Evolutionary conservation across 2,329 filamentous ascomycete species (phyloP).

Genomic region (Karstenula rhodostoma): DNA sequence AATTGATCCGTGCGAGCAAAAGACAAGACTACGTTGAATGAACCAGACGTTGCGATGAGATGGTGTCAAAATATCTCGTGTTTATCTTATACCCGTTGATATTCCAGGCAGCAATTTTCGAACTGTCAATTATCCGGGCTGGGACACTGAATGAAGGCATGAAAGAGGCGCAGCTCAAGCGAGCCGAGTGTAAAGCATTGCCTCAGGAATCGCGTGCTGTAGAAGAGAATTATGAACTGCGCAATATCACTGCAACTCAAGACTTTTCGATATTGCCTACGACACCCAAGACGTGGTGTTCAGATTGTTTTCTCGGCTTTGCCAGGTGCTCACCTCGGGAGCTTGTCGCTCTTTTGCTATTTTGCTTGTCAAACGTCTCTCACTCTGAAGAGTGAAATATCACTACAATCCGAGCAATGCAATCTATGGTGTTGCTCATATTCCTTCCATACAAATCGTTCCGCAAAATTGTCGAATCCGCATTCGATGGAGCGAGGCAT

Average conservation of each 20-base stretch:
- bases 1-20: not conserved
- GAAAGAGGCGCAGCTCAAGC: not conserved
- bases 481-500: too few species aligned
- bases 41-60: not conserved
- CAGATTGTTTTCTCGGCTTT: not conserved
- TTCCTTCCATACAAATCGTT: too few species aligned
- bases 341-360: too few species aligned
- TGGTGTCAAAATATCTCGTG: too few species aligned
- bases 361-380: not conserved
- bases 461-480: too few species aligned
- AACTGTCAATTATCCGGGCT: not conserved
- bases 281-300: not conserved
- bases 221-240: not conserved
- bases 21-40: not conserved
- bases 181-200: not conserved
- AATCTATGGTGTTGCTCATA: not conserved
- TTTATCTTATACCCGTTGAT: not conserved
- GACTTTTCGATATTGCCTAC: not conserved
- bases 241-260: not conserved
- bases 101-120: not conserved
- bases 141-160: not conserved
- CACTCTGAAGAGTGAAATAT: not conserved
- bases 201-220: not conserved
- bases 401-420: not conserved
- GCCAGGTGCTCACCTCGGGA: too few species aligned